Conservation (phyloP, 1,284 basidiomycete genomes). For the Macrocystidia cucumis region DNA sequence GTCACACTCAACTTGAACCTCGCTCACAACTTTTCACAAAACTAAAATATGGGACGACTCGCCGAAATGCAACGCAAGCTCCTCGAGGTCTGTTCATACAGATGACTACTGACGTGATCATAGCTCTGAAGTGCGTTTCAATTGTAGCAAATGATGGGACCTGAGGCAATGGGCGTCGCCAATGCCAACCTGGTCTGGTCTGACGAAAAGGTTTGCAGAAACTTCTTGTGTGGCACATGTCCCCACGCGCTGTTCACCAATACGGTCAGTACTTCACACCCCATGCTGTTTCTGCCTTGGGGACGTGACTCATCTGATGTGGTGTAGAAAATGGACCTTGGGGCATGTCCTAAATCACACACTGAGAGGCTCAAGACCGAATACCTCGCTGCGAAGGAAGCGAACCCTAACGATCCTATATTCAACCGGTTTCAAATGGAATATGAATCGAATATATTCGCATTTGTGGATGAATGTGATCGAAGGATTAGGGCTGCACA, state of each 20-base stretch:
- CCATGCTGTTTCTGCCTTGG: constrained; percentile 4
- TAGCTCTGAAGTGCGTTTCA: constrained; percentile 9
- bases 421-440: constrained; percentile 86
- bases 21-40: no score
- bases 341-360: constrained; percentile 96
- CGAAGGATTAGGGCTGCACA: constrained; percentile 92
- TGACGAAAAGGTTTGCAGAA: constrained; percentile 98
- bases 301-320: constrained; percentile 3
- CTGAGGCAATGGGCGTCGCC: constrained; percentile 93
- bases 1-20: constrained; percentile 8
- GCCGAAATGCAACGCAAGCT: constrained; percentile 93
- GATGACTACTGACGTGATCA: no score
- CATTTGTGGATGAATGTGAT: constrained; percentile 98
- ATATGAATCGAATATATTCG: constrained; percentile 92
- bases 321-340: constrained; percentile 96
- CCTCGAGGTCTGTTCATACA: constrained; percentile 56
- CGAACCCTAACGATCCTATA: constrained; percentile 69
- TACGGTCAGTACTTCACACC: constrained; percentile 66
- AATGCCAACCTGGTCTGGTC: constrained; percentile 92
- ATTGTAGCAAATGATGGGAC: constrained; percentile 96
- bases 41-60: constrained; percentile 65
- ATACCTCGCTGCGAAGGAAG: constrained; percentile 74
- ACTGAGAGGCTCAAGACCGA: constrained; percentile 92
- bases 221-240: constrained; percentile 97
- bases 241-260: constrained; percentile 98